A percentile compares a stretch with the other conserved stretches of the same genome.
Conservation (phyloP, 139 green algal genomes). For the Choricystis sp. region DNA sequence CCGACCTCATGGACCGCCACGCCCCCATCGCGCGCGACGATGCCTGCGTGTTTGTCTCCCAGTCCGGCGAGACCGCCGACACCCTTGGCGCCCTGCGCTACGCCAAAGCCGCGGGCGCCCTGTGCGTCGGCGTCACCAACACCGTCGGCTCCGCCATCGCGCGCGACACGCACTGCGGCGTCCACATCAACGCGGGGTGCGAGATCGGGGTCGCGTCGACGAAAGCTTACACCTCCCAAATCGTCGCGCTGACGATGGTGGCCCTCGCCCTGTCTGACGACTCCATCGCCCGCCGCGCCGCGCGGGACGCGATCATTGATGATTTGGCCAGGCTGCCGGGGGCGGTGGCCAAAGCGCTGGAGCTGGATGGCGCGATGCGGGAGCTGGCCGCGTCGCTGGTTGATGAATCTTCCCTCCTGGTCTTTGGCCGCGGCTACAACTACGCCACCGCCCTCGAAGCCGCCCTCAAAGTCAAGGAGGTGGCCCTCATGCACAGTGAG, state of each 20-base stretch:
- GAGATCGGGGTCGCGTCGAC: slow-evolving; percentile 96
- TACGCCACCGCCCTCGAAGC: slow-evolving; percentile 91
- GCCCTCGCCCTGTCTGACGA: slow-evolving; percentile 80
- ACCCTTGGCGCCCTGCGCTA: slow-evolving; percentile 78
- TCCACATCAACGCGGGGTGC: slow-evolving; percentile 88
- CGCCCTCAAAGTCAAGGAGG: slow-evolving; percentile 62
- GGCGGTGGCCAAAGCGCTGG: slow-evolving; percentile 36
- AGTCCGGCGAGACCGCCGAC: slow-evolving; percentile 92
- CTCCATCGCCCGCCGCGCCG: slow-evolving; percentile 50
- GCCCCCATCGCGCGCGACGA: slow-evolving; percentile 86
- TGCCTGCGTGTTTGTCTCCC: slow-evolving; percentile 80
- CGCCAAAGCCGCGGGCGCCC: slow-evolving; percentile 55
- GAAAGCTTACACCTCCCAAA: slow-evolving; percentile 73
- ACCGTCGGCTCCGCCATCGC: slow-evolving; percentile 85
- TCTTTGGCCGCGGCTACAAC: slow-evolving; percentile 88
- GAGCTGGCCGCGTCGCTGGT: slow-evolving; percentile 63
- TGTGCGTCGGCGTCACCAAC: slow-evolving; percentile 96
- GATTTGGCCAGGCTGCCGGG: slow-evolving; percentile 49
- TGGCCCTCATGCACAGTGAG: slow-evolving; percentile 41
- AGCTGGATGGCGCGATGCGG: slow-evolving; percentile 59
- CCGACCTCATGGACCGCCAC: slow-evolving; percentile 75
- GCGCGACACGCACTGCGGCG: slow-evolving; percentile 74
- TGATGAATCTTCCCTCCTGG: slow-evolving; percentile 57
- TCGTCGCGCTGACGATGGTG: slow-evolving; percentile 83
- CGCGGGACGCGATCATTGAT: slow-evolving; percentile 69